These are phyloP conservation scores for Talaromyces sp. DNA, from an alignment of 2,329 filamentous ascomycete genomes.

Conservation along the genomic window DNA sequence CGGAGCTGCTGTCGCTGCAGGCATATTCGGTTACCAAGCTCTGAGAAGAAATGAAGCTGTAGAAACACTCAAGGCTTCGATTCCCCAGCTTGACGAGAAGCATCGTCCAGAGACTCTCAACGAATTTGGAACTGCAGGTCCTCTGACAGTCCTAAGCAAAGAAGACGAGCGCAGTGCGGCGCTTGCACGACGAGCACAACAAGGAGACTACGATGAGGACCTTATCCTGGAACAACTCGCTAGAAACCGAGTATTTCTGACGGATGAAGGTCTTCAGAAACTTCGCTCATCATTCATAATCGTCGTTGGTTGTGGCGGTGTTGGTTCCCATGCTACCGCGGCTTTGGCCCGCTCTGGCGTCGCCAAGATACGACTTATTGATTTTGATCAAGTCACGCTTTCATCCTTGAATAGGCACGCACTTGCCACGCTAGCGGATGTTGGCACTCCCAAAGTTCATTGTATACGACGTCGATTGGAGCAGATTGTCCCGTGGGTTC, in stretches of 20 bases:
- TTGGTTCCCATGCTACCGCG: conserved; percentile 85
- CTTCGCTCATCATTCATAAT: conserved; percentile 79
- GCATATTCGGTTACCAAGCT: conserved; percentile 55
- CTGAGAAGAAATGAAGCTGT: conserved; percentile 52
- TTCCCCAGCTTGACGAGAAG: conserved; percentile 50
- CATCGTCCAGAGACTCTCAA: conserved; percentile 51
- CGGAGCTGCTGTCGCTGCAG: conserved; percentile 42
- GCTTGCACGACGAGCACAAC: conserved; percentile 55
- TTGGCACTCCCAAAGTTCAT: conserved; percentile 86
- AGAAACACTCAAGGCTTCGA: conserved; percentile 56
- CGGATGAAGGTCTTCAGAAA: conserved; percentile 70
- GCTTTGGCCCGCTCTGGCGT: conserved; percentile 86
- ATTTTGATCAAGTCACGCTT: conserved; percentile 96
- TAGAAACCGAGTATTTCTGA: conserved; percentile 86
- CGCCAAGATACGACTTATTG: conserved; percentile 78
- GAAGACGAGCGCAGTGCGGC: conserved; percentile 57
- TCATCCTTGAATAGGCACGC: conserved; percentile 95
- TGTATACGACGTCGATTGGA: conserved; percentile 74
- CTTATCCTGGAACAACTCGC: conserved; percentile 92
- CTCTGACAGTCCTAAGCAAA: conserved; percentile 30
- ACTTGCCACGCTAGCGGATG: conserved; percentile 87
- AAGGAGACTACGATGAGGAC: conserved; percentile 65
- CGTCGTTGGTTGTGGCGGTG: conserved; percentile 87
- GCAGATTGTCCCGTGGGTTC: conserved; percentile 85
- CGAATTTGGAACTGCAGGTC: conserved; percentile 42